phyloP scores from a whole-genome alignment of 805 yeast genomes.

The Nakazawaea anatomiae region DNA sequence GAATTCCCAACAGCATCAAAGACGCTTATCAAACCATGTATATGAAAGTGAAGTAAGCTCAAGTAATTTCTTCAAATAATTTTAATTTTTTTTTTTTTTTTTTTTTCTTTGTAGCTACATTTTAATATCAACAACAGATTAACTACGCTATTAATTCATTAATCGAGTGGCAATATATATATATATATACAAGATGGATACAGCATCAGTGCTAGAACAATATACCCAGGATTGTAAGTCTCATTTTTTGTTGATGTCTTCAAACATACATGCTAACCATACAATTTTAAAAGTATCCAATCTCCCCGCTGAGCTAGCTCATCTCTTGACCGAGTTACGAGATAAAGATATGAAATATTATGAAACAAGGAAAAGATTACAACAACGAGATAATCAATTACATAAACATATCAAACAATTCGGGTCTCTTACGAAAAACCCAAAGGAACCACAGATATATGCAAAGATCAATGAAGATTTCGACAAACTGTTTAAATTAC shows the following conservation, averaged over 20 bases:
- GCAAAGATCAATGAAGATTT: conserved; percentile 66
- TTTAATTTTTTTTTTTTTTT: neutral
- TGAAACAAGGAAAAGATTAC: conserved; percentile 61
- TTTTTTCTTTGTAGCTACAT: too few relatives aligned
- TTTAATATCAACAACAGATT: too few relatives aligned
- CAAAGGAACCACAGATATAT: conserved; percentile 67
- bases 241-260: conserved; percentile 18
- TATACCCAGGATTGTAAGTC: conserved; percentile 36
- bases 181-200: conserved; percentile 54
- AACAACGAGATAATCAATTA: conserved; percentile 68
- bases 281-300: conserved; percentile 54
- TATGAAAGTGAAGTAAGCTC: neutral
- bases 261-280: neutral
- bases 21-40: neutral
- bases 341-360: conserved; percentile 60
- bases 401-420: conserved; percentile 78
- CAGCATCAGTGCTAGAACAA: conserved; percentile 77
- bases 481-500: conserved; percentile 52
- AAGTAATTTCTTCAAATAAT: neutral
- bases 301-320: conserved; percentile 81
- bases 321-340: conserved; percentile 71
- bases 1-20: neutral
- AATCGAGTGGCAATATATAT: too few relatives aligned
- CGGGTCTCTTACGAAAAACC: conserved; percentile 76
- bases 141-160: too few relatives aligned